These are phyloP conservation scores for Sporothrix protearum DNA, from an alignment of 2,329 filamentous ascomycete species.

Conservation along the genomic window DNA sequence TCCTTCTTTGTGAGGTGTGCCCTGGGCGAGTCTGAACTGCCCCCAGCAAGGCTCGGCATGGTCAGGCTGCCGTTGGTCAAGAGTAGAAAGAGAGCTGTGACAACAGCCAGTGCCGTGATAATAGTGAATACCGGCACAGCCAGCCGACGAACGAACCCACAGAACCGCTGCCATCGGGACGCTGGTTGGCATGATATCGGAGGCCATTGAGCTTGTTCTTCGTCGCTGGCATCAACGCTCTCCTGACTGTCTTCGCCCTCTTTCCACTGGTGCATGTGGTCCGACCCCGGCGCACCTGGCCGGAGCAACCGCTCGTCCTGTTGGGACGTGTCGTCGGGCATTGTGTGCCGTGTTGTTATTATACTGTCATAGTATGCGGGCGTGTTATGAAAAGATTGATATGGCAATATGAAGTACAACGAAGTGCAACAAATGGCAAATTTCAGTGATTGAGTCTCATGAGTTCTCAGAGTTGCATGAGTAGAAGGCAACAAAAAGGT, in stretches of 20 bases:
- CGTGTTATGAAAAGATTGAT: background rate
- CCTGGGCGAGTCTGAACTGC: background rate
- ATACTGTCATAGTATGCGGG: background rate
- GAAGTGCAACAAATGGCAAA: background rate
- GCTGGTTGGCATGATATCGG: background rate
- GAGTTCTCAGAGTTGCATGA: too few species aligned
- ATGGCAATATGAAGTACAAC: background rate
- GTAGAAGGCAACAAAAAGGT: background rate
- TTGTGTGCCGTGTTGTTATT: background rate
- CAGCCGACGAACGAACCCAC: too few species aligned
- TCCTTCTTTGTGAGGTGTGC: background rate
- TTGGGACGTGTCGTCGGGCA: conserved; percentile 11
- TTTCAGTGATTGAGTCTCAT: too few species aligned
- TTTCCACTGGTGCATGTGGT: background rate
- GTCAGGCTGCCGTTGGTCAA: background rate
- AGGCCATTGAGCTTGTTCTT: conserved; percentile 4
- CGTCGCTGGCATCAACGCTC: background rate
- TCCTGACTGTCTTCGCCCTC: background rate
- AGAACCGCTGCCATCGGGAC: background rate
- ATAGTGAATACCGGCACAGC: background rate
- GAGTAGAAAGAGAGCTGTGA: background rate
- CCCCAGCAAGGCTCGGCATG: background rate
- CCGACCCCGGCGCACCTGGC: background rate
- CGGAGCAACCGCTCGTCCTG: conserved; percentile 15
- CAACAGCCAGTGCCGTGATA: background rate